A percentile compares a stretch with the other conserved stretches of the same genome.
Evolutionary conservation across 1,284 basidiomycete genomes (phyloP).

Genomic region (Melampsora larici-populina): DNA sequence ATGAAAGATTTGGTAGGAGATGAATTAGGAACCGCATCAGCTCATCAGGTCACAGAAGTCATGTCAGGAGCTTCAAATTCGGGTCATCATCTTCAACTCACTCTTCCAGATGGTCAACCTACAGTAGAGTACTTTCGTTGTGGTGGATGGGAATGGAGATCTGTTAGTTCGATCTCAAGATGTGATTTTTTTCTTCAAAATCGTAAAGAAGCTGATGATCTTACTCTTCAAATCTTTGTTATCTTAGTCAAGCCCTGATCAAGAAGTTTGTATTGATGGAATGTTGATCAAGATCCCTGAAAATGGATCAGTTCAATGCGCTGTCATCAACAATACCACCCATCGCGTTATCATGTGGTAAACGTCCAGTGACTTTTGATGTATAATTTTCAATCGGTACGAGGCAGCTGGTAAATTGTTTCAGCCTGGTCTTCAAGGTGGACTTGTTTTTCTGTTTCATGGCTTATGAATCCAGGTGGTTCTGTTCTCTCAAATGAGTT

Average conservation of each 20-base stretch:
- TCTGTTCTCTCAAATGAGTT: too few relatives aligned
- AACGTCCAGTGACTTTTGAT: background rate
- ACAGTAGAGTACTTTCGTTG: conserved; percentile 80
- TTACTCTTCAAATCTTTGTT: background rate
- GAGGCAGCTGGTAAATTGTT: too few relatives aligned
- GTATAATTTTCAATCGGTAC: too few relatives aligned
- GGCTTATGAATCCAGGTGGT: too few relatives aligned
- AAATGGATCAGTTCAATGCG: conserved; percentile 12
- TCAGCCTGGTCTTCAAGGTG: too few relatives aligned
- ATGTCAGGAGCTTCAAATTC: conserved; percentile 68
- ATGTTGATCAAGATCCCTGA: conserved; percentile 14
- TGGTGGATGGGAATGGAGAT: conserved; percentile 77
- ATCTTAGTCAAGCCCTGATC: background rate
- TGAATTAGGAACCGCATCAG: conserved; percentile 56
- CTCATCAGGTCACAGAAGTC: conserved; percentile 59
- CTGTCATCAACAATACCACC: background rate
- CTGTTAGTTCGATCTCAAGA: conserved; percentile 59
- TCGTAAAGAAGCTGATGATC: background rate
- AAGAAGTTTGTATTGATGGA: conserved; percentile 37
- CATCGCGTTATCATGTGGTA: background rate
- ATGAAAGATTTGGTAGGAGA: conserved; percentile 55
- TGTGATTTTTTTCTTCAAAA: background rate
- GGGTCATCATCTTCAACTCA: conserved; percentile 67
- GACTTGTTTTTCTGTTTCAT: too few relatives aligned
- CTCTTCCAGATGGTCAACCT: conserved; percentile 58